Evolutionary conservation across 441 rosid genomes (phyloP).

Genomic region (Mallotus repandus): DNA sequence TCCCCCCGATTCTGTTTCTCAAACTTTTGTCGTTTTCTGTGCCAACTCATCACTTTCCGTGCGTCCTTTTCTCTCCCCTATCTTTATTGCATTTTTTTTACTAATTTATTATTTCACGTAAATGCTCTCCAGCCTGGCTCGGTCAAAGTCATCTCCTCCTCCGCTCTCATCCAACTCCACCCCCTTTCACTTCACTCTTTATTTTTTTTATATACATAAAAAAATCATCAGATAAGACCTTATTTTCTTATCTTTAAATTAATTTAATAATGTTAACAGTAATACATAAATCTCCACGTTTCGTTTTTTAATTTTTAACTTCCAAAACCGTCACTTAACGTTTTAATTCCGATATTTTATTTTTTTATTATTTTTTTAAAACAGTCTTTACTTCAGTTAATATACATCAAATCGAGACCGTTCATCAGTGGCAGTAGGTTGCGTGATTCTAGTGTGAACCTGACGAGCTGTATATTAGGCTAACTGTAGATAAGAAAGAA

Average conservation of each 20-base stretch:
- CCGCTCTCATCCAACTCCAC: constrained; percentile 15
- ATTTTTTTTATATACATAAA: not conserved
- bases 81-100: not conserved
- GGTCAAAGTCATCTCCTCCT: constrained; percentile 43
- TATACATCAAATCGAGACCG: not conserved
- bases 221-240: constrained; percentile 16
- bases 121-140: constrained; percentile 57
- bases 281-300: not conserved
- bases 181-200: constrained; percentile 3
- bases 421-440: not conserved
- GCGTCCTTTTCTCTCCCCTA: constrained; percentile 38
- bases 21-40: constrained; percentile 45
- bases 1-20: constrained; percentile 33
- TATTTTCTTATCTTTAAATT: not conserved
- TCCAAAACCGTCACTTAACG: constrained; percentile 34
- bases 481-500: constrained; percentile 24
- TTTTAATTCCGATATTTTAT: constrained; percentile 9
- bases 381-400: not conserved
- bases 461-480: constrained; percentile 18
- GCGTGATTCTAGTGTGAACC: constrained; percentile 20
- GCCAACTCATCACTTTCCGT: constrained; percentile 44
- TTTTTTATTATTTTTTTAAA: not conserved
- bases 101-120: not conserved
- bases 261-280: no score
- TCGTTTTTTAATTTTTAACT: constrained; percentile 15